Evolutionary conservation across 768 basidiomycete genomes (phyloP).

Genomic region (Tylopilus sp.): DNA sequence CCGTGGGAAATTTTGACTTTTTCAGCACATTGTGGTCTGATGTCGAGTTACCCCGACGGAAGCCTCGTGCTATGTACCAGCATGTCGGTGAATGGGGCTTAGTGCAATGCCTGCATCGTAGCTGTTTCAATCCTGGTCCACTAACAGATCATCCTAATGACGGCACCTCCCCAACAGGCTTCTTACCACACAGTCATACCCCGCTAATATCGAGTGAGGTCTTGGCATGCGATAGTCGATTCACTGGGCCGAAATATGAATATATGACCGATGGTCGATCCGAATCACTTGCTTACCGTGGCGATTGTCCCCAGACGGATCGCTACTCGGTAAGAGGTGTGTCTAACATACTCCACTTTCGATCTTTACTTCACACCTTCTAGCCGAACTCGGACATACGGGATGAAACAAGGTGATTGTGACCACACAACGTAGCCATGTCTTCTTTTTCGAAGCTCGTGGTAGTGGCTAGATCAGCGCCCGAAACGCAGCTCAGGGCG

Average conservation of each 20-base stretch:
- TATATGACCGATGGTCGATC: not conserved
- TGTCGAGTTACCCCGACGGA: not conserved
- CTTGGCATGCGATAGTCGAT: not conserved
- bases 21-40: not conserved
- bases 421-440: not conserved
- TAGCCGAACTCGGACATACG: not conserved
- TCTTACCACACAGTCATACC: not conserved
- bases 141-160: not conserved
- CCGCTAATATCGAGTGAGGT: not conserved
- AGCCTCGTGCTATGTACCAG: not conserved
- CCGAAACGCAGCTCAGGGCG: not conserved
- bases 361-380: not conserved
- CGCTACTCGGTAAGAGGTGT: not conserved
- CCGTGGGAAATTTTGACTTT: conserved; percentile 9
- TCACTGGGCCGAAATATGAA: not conserved
- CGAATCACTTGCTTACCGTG: not conserved
- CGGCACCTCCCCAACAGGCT: not conserved
- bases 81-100: no score
- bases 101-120: no score
- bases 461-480: not conserved
- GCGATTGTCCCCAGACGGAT: not conserved
- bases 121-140: no score
- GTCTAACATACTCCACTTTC: not conserved
- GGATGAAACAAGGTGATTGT: conserved; percentile 2
- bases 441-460: not conserved